Base-by-base conservation (phyloP, 2,329 filamentous ascomycete genomes). In the Salinomyces thailandicus region DNA sequence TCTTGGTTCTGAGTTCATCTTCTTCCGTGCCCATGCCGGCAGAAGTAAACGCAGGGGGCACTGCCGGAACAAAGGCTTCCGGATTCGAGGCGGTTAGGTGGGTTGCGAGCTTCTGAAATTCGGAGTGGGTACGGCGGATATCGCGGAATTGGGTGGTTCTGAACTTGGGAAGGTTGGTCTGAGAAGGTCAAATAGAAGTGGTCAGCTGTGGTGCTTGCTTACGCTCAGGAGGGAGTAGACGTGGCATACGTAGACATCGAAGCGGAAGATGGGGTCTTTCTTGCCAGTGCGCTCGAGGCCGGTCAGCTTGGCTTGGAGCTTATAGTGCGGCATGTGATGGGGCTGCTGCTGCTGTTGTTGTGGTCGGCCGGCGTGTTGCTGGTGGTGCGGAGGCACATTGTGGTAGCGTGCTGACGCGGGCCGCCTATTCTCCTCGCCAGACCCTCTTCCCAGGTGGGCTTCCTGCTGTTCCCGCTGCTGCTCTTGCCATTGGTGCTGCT, bases 91-190 rank as follows among this genome's bases (percentile, higher is more conserved):
- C 95, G 59, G 95, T 86, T 39, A 98, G 70, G 61, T 98, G 91
- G 41, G 94, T 84, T 38, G 83, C 85, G n/a, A 98, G 79, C 63
- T 96, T 98, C 46, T 85, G 73, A 54, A 98, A 98, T 58, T 98
- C 91, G 32, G 85, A 86, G 62, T 98, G 91, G 43, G 93, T 81
- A 42, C 91, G 84, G 51, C 91, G 83, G 48, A 98, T 86, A 62
- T 98, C 91, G 55, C 91, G 86, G 65, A 95, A 98, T 61, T 98
- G 91, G 4, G 91, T 98, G 0, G 91, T 98, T 52, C 91, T 78
- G 62, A 95, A 98, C 50, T 89, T 89, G 36, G 89, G 87, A n/a
- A 98, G 81, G 63, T 98, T 98, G 47, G 91, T 98, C 91, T 98
- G 42, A 3, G n/a, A 16, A 31, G 28, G n/a, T 29, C 19, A 35